phyloP scores from a whole-genome alignment of 352 stramenopile species.

The Phytophthora podocarpi region DNA sequence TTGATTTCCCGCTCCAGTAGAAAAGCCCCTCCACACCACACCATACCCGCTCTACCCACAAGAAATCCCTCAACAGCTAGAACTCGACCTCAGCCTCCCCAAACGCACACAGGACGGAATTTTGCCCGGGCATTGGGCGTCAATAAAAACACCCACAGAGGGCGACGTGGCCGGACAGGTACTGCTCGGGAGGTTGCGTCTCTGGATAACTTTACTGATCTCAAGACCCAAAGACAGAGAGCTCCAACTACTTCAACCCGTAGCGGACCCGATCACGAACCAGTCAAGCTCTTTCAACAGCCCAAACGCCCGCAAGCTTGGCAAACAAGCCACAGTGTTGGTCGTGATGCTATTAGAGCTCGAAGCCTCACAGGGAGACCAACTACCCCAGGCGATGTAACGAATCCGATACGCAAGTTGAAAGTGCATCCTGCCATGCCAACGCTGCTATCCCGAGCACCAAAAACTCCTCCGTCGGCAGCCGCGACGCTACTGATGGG shows the following conservation, averaged over 20 bases:
- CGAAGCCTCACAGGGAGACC: background rate
- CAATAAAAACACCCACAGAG: background rate
- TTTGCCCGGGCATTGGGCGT: background rate
- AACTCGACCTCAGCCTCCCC: slow-evolving; percentile 11
- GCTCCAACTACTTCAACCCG: background rate
- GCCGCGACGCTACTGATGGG: slow-evolving; percentile 22
- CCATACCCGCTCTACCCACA: background rate
- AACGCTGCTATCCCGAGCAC: background rate
- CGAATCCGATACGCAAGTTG: slow-evolving; percentile 21
- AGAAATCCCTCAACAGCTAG: slow-evolving; percentile 1
- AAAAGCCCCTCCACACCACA: background rate
- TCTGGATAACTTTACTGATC: background rate
- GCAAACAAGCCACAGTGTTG: background rate
- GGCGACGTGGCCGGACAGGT: background rate
- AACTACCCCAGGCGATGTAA: background rate
- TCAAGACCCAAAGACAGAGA: background rate
- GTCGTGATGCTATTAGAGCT: background rate
- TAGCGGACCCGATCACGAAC: background rate
- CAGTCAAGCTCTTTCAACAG: slow-evolving; percentile 1
- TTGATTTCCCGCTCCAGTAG: slow-evolving; percentile 24
- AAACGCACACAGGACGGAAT: background rate
- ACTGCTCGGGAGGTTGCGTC: slow-evolving; percentile 2
- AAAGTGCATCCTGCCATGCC: slow-evolving; percentile 23
- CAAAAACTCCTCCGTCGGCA: slow-evolving; percentile 22
- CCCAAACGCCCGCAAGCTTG: slow-evolving; percentile 17